Percentiles rank a stretch among this genome's conserved stretches.
These are phyloP conservation scores for Linnemannia elongata DNA, from an alignment of 192 early-diverging fungal genomes.

Conservation along the genomic window DNA sequence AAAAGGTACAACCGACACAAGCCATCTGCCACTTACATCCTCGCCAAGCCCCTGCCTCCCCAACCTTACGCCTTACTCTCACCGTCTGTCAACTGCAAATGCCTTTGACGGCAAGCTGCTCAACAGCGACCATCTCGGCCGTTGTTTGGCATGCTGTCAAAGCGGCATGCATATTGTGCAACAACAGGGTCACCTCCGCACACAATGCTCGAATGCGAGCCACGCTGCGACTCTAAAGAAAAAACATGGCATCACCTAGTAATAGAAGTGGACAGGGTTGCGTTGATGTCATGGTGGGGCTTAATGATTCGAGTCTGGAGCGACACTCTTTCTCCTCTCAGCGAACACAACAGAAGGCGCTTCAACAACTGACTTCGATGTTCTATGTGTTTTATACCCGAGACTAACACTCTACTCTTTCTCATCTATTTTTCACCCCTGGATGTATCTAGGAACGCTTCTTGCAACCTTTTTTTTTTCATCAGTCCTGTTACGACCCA, in stretches of 20 bases:
- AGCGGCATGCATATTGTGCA: neutral
- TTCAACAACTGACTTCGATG: neutral
- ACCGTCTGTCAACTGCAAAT: neutral
- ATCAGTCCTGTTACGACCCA: neutral
- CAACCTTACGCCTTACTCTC: neutral
- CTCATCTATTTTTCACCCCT: neutral
- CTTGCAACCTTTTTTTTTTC: conserved; percentile 2
- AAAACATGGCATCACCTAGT: neutral
- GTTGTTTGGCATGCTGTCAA: neutral
- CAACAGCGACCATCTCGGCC: neutral
- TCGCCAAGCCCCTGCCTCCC: neutral
- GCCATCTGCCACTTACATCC: neutral
- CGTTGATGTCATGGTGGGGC: neutral
- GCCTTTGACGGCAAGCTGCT: neutral
- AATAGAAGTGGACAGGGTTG: neutral
- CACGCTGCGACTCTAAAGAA: neutral
- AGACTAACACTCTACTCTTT: neutral
- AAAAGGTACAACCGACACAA: neutral
- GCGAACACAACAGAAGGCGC: neutral
- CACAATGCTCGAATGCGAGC: neutral
- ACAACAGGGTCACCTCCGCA: neutral
- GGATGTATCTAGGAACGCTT: neutral
- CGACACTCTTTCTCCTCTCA: neutral
- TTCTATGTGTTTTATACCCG: neutral
- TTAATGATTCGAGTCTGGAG: neutral